A percentile compares a stretch with the other conserved stretches of the same genome.
Conservation (phyloP, 768 basidiomycete species). For the Hemileccinum rubropunctum region DNA sequence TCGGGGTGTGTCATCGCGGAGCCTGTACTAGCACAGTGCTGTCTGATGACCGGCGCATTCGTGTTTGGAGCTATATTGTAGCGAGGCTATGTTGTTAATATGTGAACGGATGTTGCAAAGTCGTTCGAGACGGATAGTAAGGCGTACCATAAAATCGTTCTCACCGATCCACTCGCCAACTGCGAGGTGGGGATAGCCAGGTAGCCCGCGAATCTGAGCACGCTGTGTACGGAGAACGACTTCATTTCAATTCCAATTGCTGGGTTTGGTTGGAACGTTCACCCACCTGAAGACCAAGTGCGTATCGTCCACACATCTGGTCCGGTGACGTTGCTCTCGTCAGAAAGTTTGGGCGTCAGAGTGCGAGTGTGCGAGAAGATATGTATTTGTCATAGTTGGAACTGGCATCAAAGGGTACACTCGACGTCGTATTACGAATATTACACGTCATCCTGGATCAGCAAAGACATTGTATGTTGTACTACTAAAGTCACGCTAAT, state of each 20-base stretch:
- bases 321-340: too few relatives aligned
- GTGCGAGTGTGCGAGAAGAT: too few relatives aligned
- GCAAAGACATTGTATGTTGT: too few relatives aligned
- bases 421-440: too few relatives aligned
- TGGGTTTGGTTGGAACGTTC: too few relatives aligned
- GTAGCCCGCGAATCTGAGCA: conserved; percentile 33
- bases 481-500: too few relatives aligned
- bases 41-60: conserved; percentile 69
- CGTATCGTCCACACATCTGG: conserved; percentile 3
- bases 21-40: conserved; percentile 28
- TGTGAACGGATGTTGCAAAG: background rate
- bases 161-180: conserved; percentile 61
- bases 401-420: too few relatives aligned
- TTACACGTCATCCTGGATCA: too few relatives aligned
- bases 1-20: background rate
- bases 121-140: background rate
- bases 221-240: conserved; percentile 13
- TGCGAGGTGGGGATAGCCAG: conserved; percentile 40
- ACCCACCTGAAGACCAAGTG: conserved; percentile 3
- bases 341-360: too few relatives aligned
- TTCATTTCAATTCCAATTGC: background rate
- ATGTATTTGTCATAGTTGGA: too few relatives aligned
- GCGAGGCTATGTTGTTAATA: conserved; percentile 35
- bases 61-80: conserved; percentile 87
- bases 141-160: conserved; percentile 49